phyloP scores from a whole-genome alignment of 129 eudicot genomes.

The Artemisia argyi region DNA sequence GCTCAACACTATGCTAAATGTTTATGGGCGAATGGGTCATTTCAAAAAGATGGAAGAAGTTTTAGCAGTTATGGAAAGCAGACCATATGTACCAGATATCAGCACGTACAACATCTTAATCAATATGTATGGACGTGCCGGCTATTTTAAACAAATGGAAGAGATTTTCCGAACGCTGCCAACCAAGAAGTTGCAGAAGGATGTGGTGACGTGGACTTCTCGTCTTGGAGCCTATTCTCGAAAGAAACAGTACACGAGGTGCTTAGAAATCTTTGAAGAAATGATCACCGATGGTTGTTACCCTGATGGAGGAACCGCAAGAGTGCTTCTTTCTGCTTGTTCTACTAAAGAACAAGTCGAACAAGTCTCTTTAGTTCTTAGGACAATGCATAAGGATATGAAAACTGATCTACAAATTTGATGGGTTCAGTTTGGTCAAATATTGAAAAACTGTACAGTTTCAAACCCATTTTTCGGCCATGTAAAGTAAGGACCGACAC shows the following conservation, averaged over 20 bases:
- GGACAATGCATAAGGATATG: conserved; percentile 76
- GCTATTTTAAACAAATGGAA: conserved; percentile 82
- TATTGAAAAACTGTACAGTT: too few species aligned
- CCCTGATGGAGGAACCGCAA: conserved; percentile 93
- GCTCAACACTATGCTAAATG: conserved; percentile 71
- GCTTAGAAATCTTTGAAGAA: conserved; percentile 78
- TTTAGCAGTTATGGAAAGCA: conserved; percentile 60
- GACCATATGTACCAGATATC: conserved; percentile 55
- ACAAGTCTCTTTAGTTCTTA: conserved; percentile 69
- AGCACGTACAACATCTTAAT: conserved; percentile 92
- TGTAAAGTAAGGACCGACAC: too few species aligned
- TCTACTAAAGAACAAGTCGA: conserved; percentile 70
- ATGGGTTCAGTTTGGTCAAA: too few species aligned
- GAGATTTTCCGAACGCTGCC: conserved; percentile 50
- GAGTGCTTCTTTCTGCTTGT: conserved; percentile 82
- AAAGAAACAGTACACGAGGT: conserved; percentile 67
- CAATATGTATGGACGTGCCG: conserved; percentile 77
- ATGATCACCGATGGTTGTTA: conserved; percentile 84
- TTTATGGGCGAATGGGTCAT: conserved; percentile 78
- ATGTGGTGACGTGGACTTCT: conserved; percentile 85
- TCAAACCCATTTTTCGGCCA: too few species aligned
- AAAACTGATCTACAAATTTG: conserved; percentile 18
- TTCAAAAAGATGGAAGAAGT: conserved; percentile 88
- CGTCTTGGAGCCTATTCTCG: conserved; percentile 87
- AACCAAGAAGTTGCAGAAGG: conserved; percentile 55